phyloP scores from a whole-genome alignment of 306 rosid species.

The Trifolium dubium region DNA sequence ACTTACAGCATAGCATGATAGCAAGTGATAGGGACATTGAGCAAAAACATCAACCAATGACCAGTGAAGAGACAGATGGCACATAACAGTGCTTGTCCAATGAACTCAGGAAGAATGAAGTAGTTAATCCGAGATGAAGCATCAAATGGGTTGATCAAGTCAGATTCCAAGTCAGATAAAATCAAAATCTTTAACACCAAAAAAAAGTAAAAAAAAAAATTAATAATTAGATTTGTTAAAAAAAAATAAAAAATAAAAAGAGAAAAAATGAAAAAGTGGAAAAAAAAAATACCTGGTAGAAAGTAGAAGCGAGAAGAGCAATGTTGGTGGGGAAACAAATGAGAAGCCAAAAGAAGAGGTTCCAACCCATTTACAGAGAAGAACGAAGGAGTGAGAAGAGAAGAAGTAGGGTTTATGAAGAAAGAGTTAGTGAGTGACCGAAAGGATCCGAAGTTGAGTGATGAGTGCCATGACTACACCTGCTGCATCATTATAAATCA shows the following conservation, averaged over 20 bases:
- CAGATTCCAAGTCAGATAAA: conserved; percentile 86
- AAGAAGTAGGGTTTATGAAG: conserved; percentile 8
- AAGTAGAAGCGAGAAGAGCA: conserved; percentile 74
- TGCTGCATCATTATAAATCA: too few species aligned
- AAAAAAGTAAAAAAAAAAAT: not conserved
- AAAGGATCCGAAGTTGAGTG: not conserved
- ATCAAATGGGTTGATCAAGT: conserved; percentile 79
- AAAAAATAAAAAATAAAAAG: not conserved
- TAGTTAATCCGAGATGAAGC: conserved; percentile 77
- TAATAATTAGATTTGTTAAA: not conserved
- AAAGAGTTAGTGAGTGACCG: not conserved
- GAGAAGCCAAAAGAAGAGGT: conserved; percentile 62
- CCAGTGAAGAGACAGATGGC: conserved; percentile 71
- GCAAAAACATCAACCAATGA: conserved; percentile 86
- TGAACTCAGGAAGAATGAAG: conserved; percentile 68
- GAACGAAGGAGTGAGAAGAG: too few species aligned
- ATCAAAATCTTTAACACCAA: conserved; percentile 66
- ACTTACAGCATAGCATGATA: conserved; percentile 71
- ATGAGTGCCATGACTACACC: too few species aligned
- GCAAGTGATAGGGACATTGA: conserved; percentile 68
- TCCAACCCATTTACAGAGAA: conserved; percentile 49
- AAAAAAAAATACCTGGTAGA: conserved; percentile 86
- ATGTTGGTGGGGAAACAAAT: conserved; percentile 66
- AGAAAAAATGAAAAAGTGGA: not conserved
- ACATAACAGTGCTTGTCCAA: conserved; percentile 71